Conservation (phyloP, 306 rosid species). For the Dalbergia cochinchinensis region DNA sequence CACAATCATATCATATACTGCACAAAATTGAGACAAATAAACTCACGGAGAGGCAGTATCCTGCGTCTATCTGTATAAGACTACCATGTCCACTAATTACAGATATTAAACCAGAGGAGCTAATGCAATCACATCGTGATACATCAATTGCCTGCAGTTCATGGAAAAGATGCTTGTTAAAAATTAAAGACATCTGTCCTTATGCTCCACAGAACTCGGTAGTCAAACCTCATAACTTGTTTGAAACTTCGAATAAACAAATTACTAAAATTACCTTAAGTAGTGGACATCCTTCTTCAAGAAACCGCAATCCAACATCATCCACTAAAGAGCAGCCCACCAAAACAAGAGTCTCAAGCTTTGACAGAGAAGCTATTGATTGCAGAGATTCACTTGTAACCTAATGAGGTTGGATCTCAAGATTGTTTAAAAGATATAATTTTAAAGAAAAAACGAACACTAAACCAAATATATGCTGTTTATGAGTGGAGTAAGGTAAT, state of each 20-base stretch:
- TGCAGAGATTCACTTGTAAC: conserved; percentile 64
- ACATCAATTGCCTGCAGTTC: conserved; percentile 68
- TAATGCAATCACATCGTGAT: conserved; percentile 66
- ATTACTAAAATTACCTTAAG: conserved; percentile 65
- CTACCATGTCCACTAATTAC: conserved; percentile 57
- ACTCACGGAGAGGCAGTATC: conserved; percentile 65
- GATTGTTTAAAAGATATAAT: conserved; percentile 27
- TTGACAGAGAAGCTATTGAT: conserved; percentile 66
- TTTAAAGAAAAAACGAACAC: conserved; percentile 16
- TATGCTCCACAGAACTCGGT: conserved; percentile 16
- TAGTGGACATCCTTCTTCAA: conserved; percentile 63
- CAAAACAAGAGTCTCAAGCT: conserved; percentile 63
- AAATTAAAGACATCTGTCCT: conserved; percentile 16
- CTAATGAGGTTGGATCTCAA: conserved; percentile 42
- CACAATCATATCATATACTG: conserved; percentile 23
- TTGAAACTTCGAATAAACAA: conserved; percentile 3
- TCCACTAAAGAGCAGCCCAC: conserved; percentile 67
- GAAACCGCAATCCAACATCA: conserved; percentile 62
- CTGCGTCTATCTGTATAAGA: conserved; percentile 59
- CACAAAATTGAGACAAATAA: conserved; percentile 15
- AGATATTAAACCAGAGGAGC: conserved; percentile 60
- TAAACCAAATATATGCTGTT: not conserved
- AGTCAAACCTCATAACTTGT: conserved; percentile 15
- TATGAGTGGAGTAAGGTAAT: conserved; percentile 12
- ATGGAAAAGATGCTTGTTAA: conserved; percentile 22